phyloP scores from a whole-genome alignment of 208 protist species.

The Acanthamoeba royreba region DNA sequence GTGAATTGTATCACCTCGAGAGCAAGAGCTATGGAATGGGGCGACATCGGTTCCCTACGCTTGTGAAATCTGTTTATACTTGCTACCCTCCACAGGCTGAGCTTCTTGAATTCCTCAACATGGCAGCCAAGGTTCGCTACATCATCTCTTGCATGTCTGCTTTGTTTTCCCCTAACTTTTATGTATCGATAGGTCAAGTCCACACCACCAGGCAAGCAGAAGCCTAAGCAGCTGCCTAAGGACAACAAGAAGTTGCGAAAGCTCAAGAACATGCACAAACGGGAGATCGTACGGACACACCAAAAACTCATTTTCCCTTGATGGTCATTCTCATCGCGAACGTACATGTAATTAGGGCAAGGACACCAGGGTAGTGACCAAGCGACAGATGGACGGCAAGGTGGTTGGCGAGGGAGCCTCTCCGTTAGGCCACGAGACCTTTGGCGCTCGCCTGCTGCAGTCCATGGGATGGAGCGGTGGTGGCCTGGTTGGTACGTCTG shows the following conservation, averaged over 20 bases:
- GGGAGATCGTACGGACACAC: not conserved
- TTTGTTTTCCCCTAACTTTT: not conserved
- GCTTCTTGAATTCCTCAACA: not conserved
- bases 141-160: too few relatives aligned
- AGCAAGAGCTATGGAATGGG: not conserved
- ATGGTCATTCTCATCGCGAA: not conserved
- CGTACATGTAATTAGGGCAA: not conserved
- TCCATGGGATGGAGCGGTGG: constrained; percentile 16
- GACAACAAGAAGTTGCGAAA: not conserved
- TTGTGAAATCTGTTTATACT: not conserved
- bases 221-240: not conserved
- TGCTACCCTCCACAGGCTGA: not conserved
- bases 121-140: not conserved
- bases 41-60: not conserved
- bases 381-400: constrained; percentile 19
- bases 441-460: not conserved
- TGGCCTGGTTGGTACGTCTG: not conserved
- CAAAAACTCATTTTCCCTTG: not conserved
- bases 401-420: not conserved
- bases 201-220: not conserved
- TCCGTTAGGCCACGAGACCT: not conserved
- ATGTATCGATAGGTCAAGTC: not conserved
- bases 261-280: not conserved
- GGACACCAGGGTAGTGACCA: not conserved
- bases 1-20: not conserved